phyloP scores from a whole-genome alignment of 768 basidiomycete species.

The Lactarius evosmus region DNA sequence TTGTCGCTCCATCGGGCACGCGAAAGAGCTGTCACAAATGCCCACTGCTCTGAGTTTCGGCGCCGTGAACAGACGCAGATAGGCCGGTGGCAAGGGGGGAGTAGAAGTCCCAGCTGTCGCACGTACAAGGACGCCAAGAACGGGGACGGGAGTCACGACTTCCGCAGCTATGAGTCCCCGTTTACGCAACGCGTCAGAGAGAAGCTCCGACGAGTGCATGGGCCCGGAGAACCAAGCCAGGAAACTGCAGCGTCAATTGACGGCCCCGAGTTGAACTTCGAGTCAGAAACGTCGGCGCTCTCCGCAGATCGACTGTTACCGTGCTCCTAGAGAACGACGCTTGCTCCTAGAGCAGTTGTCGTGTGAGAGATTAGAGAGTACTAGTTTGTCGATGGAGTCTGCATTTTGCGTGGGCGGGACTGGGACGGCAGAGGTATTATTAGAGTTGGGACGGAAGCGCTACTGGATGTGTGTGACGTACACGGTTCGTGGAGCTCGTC shows the following conservation, averaged over 20 bases:
- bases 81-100: neutral
- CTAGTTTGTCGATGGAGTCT: neutral
- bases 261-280: neutral
- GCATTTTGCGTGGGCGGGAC: neutral
- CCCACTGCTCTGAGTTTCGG: neutral
- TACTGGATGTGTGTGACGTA: neutral
- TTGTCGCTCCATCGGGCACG: constrained; percentile 11
- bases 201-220: constrained; percentile 33
- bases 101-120: neutral
- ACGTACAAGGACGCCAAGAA: neutral
- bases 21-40: constrained; percentile 2
- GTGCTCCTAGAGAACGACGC: neutral
- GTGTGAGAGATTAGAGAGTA: neutral
- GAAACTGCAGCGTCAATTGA: neutral
- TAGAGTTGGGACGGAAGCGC: no score
- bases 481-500: neutral
- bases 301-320: neutral
- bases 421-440: neutral
- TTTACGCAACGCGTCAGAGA: constrained; percentile 46
- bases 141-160: constrained; percentile 9
- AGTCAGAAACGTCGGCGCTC: neutral
- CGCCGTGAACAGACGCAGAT: neutral
- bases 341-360: neutral
- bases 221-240: neutral
- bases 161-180: constrained; percentile 34